phyloP scores from a whole-genome alignment of 768 basidiomycete genomes.

The Candolleomyces aberdarensis region DNA sequence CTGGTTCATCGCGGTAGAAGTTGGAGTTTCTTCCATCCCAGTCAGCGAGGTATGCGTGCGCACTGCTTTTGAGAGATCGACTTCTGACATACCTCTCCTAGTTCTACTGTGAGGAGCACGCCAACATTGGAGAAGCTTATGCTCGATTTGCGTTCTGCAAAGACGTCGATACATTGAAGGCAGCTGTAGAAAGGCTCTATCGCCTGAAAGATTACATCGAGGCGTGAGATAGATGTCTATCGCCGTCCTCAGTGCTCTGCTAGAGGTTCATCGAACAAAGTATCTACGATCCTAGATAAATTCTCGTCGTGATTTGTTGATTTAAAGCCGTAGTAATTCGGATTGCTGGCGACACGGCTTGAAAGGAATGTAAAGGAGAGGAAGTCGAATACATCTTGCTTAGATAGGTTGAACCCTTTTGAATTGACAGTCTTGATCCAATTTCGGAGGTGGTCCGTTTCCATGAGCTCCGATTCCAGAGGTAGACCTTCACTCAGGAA shows the following conservation, averaged over 20 bases:
- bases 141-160: slow-evolving; percentile 96
- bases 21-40: slow-evolving; percentile 91
- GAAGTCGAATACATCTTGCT: slow-evolving; percentile 70
- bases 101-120: slow-evolving; percentile 93
- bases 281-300: slow-evolving; percentile 71
- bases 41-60: slow-evolving; percentile 77
- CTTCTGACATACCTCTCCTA: slow-evolving; percentile 26
- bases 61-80: not conserved
- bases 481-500: slow-evolving; percentile 89
- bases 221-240: slow-evolving; percentile 6
- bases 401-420: slow-evolving; percentile 23
- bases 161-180: slow-evolving; percentile 77
- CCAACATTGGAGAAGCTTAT: slow-evolving; percentile 80
- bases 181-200: slow-evolving; percentile 81
- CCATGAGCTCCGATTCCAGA: slow-evolving; percentile 75
- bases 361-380: slow-evolving; percentile 82
- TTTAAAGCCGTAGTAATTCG: slow-evolving; percentile 74
- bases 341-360: slow-evolving; percentile 70
- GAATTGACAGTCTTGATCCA: slow-evolving; percentile 21
- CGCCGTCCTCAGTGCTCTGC: not conserved
- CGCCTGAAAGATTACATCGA: slow-evolving; percentile 62
- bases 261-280: slow-evolving; percentile 25
- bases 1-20: slow-evolving; percentile 91
- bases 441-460: slow-evolving; percentile 41
- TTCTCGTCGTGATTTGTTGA: slow-evolving; percentile 45